A percentile compares a stretch with the other conserved stretches of the same genome.
phyloP scores from a whole-genome alignment of 2,329 filamentous ascomycete genomes.

The Phoma herbarum region DNA sequence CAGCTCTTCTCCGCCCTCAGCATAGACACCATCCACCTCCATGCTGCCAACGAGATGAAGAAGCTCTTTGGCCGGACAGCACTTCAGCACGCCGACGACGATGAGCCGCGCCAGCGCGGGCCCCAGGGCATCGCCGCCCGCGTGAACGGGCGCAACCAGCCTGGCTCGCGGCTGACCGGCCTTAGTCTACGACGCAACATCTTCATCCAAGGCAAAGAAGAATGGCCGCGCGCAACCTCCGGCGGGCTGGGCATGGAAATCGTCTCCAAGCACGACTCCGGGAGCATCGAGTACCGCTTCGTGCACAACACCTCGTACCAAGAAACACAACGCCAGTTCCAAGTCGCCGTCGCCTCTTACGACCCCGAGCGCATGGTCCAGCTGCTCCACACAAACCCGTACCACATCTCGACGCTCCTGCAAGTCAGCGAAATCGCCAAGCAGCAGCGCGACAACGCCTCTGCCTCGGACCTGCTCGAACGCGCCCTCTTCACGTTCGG shows the following conservation, averaged over 20 bases:
- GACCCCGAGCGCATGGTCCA: constrained; percentile 84
- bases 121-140: constrained; percentile 68
- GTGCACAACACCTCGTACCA: constrained; percentile 79
- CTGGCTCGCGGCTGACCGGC: constrained; percentile 69
- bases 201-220: constrained; percentile 85
- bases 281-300: constrained; percentile 77
- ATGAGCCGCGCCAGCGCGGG: constrained; percentile 58
- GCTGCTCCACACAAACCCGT: constrained; percentile 78
- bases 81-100: constrained; percentile 64
- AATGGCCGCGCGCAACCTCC: constrained; percentile 81
- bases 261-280: constrained; percentile 63
- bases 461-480: constrained; percentile 87
- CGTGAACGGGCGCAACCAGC: constrained; percentile 63
- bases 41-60: constrained; percentile 91
- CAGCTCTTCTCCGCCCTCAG: constrained; percentile 64
- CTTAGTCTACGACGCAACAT: constrained; percentile 79
- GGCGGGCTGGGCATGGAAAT: constrained; percentile 86
- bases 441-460: constrained; percentile 86
- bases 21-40: constrained; percentile 77
- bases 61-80: constrained; percentile 73
- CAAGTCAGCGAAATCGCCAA: constrained; percentile 93
- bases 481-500: constrained; percentile 92
- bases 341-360: constrained; percentile 79
- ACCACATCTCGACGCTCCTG: constrained; percentile 92
- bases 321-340: constrained; percentile 77